Conservation (phyloP, 441 rosid genomes). For the Populus tomentosa region DNA sequence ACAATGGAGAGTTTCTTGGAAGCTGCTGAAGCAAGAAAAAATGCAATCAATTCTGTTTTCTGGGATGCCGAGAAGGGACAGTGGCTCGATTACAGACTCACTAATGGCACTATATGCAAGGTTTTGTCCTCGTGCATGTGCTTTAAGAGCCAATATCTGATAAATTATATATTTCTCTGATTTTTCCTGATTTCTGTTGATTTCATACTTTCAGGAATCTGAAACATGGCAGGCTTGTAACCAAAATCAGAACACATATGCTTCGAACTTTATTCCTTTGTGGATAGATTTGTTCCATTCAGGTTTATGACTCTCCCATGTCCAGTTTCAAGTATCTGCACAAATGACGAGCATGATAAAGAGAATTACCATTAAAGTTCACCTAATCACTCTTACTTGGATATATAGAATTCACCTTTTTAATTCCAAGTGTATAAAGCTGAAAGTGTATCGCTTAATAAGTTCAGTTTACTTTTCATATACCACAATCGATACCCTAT, state of each 20-base stretch:
- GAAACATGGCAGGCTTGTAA: conserved; percentile 47
- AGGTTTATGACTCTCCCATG: conserved; percentile 35
- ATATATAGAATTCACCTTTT: not conserved
- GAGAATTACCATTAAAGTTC: not conserved
- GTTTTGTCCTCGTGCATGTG: conserved; percentile 7
- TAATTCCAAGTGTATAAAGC: not conserved
- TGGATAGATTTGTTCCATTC: conserved; percentile 68
- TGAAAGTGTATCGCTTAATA: not conserved
- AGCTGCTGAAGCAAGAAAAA: conserved; percentile 57
- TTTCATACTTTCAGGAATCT: conserved; percentile 35
- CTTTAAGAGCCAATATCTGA: not conserved
- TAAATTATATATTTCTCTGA: not conserved
- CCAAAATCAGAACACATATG: conserved; percentile 62
- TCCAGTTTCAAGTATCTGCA: not conserved
- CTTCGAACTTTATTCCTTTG: conserved; percentile 77
- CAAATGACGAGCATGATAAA: not conserved
- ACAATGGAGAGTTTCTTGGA: conserved; percentile 38
- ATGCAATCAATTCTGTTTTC: conserved; percentile 51
- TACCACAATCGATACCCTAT: not conserved
- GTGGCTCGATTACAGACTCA: conserved; percentile 83
- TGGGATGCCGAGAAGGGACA: conserved; percentile 77
- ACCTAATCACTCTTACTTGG: not conserved
- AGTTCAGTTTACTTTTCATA: too few relatives aligned
- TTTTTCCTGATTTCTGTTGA: not conserved
- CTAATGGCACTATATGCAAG: conserved; percentile 23